Percentiles rank a stretch among this genome's conserved stretches.
Conservation (phyloP, 169 alveolate species). For the Cryptosporidium parvum region DNA sequence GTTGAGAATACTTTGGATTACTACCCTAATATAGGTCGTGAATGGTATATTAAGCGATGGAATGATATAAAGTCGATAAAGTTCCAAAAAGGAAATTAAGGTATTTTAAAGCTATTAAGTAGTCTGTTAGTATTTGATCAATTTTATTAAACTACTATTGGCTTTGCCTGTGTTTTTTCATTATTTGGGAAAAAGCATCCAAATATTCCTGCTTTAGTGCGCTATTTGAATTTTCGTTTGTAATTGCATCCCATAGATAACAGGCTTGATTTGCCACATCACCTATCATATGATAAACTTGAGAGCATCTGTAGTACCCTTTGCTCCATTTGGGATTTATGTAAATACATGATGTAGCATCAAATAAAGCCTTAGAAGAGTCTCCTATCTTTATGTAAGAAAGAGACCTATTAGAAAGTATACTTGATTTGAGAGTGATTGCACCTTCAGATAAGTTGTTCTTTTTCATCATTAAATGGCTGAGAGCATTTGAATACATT, state of each 20-base stretch:
- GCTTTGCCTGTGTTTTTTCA: conserved; percentile 8
- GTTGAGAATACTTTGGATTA: conserved; percentile 52
- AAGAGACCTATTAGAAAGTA: conserved; percentile 52
- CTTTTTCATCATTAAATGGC: conserved; percentile 11
- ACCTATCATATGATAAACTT: conserved; percentile 35
- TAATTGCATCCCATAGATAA: conserved; percentile 66
- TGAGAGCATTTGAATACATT: conserved; percentile 46
- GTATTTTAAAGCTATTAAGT: background rate
- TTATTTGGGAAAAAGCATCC: conserved; percentile 19
- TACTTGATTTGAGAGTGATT: conserved; percentile 55
- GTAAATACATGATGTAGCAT: conserved; percentile 31
- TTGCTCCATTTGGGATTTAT: conserved; percentile 65
- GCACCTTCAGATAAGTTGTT: conserved; percentile 7
- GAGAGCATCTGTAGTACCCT: conserved; percentile 71
- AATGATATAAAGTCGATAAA: conserved; percentile 53
- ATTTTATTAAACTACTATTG: background rate
- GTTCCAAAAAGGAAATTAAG: conserved; percentile 14
- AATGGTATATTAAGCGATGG: conserved; percentile 64
- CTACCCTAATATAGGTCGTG: conserved; percentile 64
- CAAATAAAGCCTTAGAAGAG: conserved; percentile 30
- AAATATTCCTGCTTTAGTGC: conserved; percentile 37
- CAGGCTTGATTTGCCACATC: conserved; percentile 63
- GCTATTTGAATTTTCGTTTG: background rate
- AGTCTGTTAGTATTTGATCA: background rate
- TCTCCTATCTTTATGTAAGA: conserved; percentile 48